A percentile compares a stretch with the other conserved stretches of the same genome.
phyloP scores from a whole-genome alignment of 2,329 filamentous ascomycete species.

The Claviceps digitariae region DNA sequence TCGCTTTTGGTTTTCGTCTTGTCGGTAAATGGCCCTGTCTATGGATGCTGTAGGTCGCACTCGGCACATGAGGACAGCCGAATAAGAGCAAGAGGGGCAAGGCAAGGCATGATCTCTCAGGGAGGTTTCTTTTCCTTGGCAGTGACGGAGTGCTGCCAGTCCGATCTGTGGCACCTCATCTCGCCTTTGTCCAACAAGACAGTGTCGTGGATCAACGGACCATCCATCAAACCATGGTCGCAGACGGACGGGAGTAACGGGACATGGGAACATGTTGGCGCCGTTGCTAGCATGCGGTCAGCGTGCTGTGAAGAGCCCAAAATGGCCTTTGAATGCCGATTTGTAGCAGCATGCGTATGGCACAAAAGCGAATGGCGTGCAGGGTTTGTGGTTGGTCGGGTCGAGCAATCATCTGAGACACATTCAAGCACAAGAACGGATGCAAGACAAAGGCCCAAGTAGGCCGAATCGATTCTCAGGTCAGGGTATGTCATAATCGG shows the following conservation, averaged over 20 bases:
- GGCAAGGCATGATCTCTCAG: slow-evolving; percentile 4
- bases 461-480: background rate
- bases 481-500: background rate
- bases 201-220: slow-evolving; percentile 1
- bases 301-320: slow-evolving; percentile 1
- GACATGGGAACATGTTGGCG: slow-evolving; percentile 6
- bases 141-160: slow-evolving; percentile 18
- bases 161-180: slow-evolving; percentile 29
- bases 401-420: slow-evolving; percentile 13
- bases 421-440: slow-evolving; percentile 10
- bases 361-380: slow-evolving; percentile 6
- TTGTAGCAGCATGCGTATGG: slow-evolving; percentile 3
- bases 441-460: slow-evolving; percentile 4
- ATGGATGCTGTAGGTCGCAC: slow-evolving; percentile 2
- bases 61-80: slow-evolving; percentile 2
- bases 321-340: slow-evolving; percentile 5
- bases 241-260: slow-evolving; percentile 5
- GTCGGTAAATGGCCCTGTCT: slow-evolving; percentile 3
- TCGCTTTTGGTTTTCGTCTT: slow-evolving; percentile 3
- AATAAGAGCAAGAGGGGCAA: slow-evolving; percentile 1
- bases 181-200: slow-evolving; percentile 20
- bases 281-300: background rate
- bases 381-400: slow-evolving; percentile 6
- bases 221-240: background rate
- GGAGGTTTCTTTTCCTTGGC: slow-evolving; percentile 9